A percentile compares a stretch with the other conserved stretches of the same genome.
Conservation (phyloP, 768 basidiomycete genomes). For the Panus rudis region DNA sequence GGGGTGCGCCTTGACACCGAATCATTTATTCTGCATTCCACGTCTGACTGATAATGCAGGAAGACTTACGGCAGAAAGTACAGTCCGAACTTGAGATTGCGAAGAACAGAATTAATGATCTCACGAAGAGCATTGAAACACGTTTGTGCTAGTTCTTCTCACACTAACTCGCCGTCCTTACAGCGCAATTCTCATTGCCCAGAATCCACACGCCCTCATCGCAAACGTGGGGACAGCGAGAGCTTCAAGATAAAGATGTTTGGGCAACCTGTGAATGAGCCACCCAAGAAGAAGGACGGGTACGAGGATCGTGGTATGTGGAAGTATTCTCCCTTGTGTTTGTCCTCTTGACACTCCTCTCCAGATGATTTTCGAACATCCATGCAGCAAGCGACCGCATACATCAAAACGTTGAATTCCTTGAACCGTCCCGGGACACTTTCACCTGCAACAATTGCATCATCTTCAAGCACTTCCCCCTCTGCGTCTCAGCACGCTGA, state of each 20-base stretch:
- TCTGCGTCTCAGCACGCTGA: slow-evolving; percentile 28
- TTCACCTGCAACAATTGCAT: slow-evolving; percentile 23
- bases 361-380: slow-evolving; percentile 70
- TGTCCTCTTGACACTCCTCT: neutral
- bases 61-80: slow-evolving; percentile 62
- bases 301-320: slow-evolving; percentile 17
- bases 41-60: slow-evolving; percentile 29
- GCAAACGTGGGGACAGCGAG: slow-evolving; percentile 11
- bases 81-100: slow-evolving; percentile 74
- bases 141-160: slow-evolving; percentile 28
- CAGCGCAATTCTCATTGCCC: too few relatives aligned
- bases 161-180: neutral
- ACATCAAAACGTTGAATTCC: slow-evolving; percentile 49
- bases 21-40: neutral
- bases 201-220: slow-evolving; percentile 13
- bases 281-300: slow-evolving; percentile 13
- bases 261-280: slow-evolving; percentile 7
- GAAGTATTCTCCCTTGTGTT: neutral
- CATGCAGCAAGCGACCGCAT: slow-evolving; percentile 54
- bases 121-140: slow-evolving; percentile 51
- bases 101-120: slow-evolving; percentile 59
- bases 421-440: slow-evolving; percentile 33
- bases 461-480: slow-evolving; percentile 33
- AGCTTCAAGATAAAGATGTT: slow-evolving; percentile 13
- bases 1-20: slow-evolving; percentile 31